Base-by-base conservation (phyloP, 2,329 filamentous ascomycete species). In the Diaporthe helianthi region DNA sequence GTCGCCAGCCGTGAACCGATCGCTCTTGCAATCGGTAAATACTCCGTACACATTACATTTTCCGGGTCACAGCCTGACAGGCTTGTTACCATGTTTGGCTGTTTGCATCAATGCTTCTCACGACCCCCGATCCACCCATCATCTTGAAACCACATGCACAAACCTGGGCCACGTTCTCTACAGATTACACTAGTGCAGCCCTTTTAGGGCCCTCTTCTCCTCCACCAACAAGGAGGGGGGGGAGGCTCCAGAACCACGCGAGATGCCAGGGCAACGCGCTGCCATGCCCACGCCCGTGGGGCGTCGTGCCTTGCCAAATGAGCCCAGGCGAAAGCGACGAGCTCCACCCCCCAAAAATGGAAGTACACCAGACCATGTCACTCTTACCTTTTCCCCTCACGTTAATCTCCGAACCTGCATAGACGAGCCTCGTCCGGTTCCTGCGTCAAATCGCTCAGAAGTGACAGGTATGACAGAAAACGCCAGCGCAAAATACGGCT, bases 371-470 rank as follows among this genome's bases (percentile, higher is more conserved):
- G n/a, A 24, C 33, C 5, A 33, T 8, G 31, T 22, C 31, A 22
- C 31, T 49, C 33, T 29, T 12, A 46, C 41, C 19, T 22, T 47
- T 22, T 29, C 17, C 54, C 58, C 44, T 36, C 58, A 19, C 58
- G 29, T 63, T 63, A 63, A 63, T 63, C 58, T 63, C 58, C 58
- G 58, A 15, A 1, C 44, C 29, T 63, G 58, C 58, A 49, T 63
- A 49, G 58, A 44, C 58, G 58, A 49, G 41, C 44, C 58, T 63
- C 41, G 49, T 49, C 58, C 58, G 58, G 58, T 49, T 63, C 58
- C 44, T 63, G 58, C 58, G 58, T 63, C 58, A 49, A 63, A 63
- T 63, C 58, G 58, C 58, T 63, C 58, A 63, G 41, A 63, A 63
- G 49, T 63, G 58, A 63, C 58, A 63, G 58, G 49, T 36, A 47